phyloP scores from a whole-genome alignment of 768 basidiomycete genomes.

The Daedalea quercina region DNA sequence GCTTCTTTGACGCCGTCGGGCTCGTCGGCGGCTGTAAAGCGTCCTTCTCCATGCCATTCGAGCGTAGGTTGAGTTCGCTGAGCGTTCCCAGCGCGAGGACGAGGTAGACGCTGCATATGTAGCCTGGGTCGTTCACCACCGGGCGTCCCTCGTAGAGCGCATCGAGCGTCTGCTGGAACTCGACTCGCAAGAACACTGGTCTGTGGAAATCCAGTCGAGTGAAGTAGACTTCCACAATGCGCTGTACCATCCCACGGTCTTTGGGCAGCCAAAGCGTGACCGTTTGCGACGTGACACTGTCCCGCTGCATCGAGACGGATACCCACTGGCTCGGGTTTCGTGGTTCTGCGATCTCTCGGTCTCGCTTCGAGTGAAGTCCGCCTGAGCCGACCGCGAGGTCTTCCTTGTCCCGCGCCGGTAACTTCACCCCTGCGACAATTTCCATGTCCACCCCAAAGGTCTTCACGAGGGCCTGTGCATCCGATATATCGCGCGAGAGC shows the following conservation, averaged over 20 bases:
- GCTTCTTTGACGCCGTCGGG: slow-evolving; percentile 38
- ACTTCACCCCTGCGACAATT: slow-evolving; percentile 59
- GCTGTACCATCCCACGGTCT: slow-evolving; percentile 58
- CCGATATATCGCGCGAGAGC: slow-evolving; percentile 72
- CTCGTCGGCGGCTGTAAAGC: slow-evolving; percentile 28
- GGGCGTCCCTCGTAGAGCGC: slow-evolving; percentile 56
- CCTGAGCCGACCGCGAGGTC: slow-evolving; percentile 73
- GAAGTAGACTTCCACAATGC: slow-evolving; percentile 70
- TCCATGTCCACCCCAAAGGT: slow-evolving; percentile 71
- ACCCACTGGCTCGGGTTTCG: slow-evolving; percentile 61
- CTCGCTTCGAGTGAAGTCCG: slow-evolving; percentile 64
- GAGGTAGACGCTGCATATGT: slow-evolving; percentile 71
- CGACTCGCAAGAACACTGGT: slow-evolving; percentile 63
- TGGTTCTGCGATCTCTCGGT: slow-evolving; percentile 49
- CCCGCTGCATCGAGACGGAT: slow-evolving; percentile 40
- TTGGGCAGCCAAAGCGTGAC: slow-evolving; percentile 69
- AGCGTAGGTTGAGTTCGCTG: slow-evolving; percentile 73
- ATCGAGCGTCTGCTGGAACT: slow-evolving; percentile 59
- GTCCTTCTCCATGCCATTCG: slow-evolving; percentile 43
- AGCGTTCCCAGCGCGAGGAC: slow-evolving; percentile 77
- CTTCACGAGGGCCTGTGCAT: slow-evolving; percentile 65
- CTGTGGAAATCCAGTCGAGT: slow-evolving; percentile 71
- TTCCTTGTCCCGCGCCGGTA: slow-evolving; percentile 53
- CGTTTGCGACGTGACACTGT: slow-evolving; percentile 27
- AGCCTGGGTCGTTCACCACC: slow-evolving; percentile 65